Evolutionary conservation across 2,329 filamentous ascomycete genomes (phyloP).

Genomic region (Microascus cirrosus): DNA sequence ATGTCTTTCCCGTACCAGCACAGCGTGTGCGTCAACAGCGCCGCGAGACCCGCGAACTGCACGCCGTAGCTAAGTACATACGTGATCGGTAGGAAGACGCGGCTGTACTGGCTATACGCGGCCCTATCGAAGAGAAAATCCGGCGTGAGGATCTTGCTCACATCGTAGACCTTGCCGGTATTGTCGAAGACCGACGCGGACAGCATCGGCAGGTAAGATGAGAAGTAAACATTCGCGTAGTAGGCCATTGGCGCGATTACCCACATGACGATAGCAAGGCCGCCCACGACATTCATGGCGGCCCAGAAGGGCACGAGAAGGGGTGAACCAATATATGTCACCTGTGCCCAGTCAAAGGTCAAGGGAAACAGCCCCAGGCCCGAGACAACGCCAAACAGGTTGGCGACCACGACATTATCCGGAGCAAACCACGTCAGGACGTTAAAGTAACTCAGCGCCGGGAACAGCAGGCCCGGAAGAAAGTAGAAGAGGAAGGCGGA

Average conservation of each 20-base stretch:
- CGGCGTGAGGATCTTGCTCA: conserved; percentile 64
- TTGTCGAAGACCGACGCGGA: conserved; percentile 83
- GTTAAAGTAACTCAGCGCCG: conserved; percentile 80
- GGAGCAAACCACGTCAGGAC: conserved; percentile 83
- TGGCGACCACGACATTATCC: conserved; percentile 74
- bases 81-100: conserved; percentile 76
- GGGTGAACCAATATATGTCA: conserved; percentile 79
- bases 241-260: conserved; percentile 69
- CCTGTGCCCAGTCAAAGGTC: conserved; percentile 87
- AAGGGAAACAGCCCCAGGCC: conserved; percentile 74
- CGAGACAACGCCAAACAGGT: conserved; percentile 77
- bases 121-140: conserved; percentile 69
- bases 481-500: conserved; percentile 74
- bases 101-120: conserved; percentile 71
- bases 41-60: conserved; percentile 73
- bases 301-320: conserved; percentile 80
- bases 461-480: conserved; percentile 70
- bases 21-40: conserved; percentile 67
- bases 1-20: conserved; percentile 84
- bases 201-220: conserved; percentile 77
- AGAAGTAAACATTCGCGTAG: conserved; percentile 69
- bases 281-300: conserved; percentile 72
- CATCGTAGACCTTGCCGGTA: conserved; percentile 67
- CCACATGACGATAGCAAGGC: conserved; percentile 77
- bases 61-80: conserved; percentile 81